phyloP scores from a whole-genome alignment of 768 basidiomycete species.

The Trametes cinnabarina region DNA sequence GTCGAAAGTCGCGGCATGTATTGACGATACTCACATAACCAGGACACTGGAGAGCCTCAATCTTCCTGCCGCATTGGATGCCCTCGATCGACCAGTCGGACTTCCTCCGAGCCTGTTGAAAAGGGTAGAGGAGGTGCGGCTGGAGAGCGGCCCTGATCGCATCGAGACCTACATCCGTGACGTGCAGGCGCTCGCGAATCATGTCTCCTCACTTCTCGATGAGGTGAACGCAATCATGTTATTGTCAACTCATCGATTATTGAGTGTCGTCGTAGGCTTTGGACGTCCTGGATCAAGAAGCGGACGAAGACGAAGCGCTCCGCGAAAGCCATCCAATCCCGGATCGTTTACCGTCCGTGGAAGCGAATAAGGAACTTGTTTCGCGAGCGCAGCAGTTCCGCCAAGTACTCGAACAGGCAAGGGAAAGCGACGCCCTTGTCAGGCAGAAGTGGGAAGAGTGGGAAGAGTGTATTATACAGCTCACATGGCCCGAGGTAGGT shows the following conservation, averaged over 20 bases:
- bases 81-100: slow-evolving; percentile 81
- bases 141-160: slow-evolving; percentile 69
- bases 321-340: slow-evolving; percentile 46
- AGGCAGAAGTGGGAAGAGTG: slow-evolving; percentile 86
- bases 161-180: slow-evolving; percentile 74
- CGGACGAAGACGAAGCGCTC: slow-evolving; percentile 75
- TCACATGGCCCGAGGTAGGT: slow-evolving; percentile 65
- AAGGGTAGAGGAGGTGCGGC: slow-evolving; percentile 81
- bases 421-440: slow-evolving; percentile 73
- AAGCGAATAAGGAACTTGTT: slow-evolving; percentile 73
- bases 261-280: slow-evolving; percentile 54
- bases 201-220: slow-evolving; percentile 61
- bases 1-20: no score
- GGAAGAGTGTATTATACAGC: slow-evolving; percentile 66
- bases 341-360: slow-evolving; percentile 65
- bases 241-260: not conserved
- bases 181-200: slow-evolving; percentile 61
- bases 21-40: not conserved
- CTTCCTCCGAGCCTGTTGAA: slow-evolving; percentile 84
- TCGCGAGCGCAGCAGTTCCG: slow-evolving; percentile 71
- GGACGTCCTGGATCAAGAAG: slow-evolving; percentile 89
- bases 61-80: slow-evolving; percentile 84
- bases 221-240: slow-evolving; percentile 55
- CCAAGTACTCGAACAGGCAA: slow-evolving; percentile 67
- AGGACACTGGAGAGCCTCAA: slow-evolving; percentile 71